Conservation (phyloP, 2,329 filamentous ascomycete species). For the Phialophora macrospora region DNA sequence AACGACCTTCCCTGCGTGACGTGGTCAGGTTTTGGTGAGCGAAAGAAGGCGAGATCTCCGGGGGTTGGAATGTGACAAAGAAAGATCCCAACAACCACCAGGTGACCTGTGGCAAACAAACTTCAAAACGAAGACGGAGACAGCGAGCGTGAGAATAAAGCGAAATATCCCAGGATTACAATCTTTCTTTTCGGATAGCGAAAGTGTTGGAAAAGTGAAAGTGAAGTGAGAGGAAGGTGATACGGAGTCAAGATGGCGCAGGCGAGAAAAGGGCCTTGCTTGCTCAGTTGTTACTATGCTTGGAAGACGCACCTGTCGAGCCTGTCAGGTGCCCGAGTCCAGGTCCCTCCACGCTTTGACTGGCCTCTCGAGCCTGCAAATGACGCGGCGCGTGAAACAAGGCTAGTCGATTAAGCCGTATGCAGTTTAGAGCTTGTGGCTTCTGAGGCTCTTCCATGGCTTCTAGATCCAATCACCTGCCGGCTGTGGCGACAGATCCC, state of each 20-base stretch:
- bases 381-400: conserved; percentile 36
- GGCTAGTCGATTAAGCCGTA: not conserved
- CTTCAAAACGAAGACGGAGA: conserved; percentile 12
- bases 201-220: conserved; percentile 10
- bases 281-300: conserved; percentile 18
- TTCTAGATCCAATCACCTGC: conserved; percentile 1
- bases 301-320: conserved; percentile 11
- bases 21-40: conserved; percentile 21
- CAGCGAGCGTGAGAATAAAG: conserved; percentile 18
- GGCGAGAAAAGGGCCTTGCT: conserved; percentile 9
- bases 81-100: conserved; percentile 3
- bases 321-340: conserved; percentile 5
- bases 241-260: conserved; percentile 12
- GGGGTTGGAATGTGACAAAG: conserved; percentile 21
- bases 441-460: conserved; percentile 5
- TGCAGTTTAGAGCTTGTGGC: not conserved
- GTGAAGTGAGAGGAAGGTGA: conserved; percentile 14
- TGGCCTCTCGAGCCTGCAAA: conserved; percentile 9
- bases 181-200: not conserved
- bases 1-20: conserved; percentile 5
- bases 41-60: conserved; percentile 19
- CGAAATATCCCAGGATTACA: not conserved
- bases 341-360: conserved; percentile 12
- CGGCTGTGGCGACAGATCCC: conserved; percentile 3
- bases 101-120: conserved; percentile 13